Percentiles rank a stretch among this genome's conserved stretches.
Evolutionary conservation across 768 basidiomycete species (phyloP).

Genomic region (Kwoniella botswanensis): DNA sequence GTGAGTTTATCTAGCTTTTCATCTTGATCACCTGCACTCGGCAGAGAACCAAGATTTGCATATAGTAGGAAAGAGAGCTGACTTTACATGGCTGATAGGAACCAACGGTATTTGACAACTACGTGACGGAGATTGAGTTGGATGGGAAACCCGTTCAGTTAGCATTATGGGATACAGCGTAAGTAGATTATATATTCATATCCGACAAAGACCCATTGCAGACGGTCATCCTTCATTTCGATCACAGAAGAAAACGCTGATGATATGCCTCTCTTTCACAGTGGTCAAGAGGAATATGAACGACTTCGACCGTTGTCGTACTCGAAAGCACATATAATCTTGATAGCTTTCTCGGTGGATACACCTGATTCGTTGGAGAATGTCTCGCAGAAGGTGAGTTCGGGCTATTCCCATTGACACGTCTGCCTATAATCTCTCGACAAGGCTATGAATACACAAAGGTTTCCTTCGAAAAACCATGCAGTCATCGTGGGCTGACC

Average conservation of each 20-base stretch:
- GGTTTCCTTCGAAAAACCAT: too few species aligned
- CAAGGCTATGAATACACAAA: neutral
- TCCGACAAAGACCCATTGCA: too few species aligned
- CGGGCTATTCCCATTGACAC: neutral
- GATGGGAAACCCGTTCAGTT: constrained; percentile 98
- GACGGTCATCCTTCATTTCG: too few species aligned
- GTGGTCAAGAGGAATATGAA: constrained; percentile 99
- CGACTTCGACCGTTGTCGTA: constrained; percentile 95
- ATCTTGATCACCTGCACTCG: neutral
- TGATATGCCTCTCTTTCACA: constrained; percentile 50
- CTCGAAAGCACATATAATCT: constrained; percentile 96
- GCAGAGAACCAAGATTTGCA: neutral
- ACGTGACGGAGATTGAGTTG: constrained; percentile 95
- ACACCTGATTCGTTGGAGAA: constrained; percentile 96
- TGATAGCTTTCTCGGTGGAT: constrained; percentile 95
- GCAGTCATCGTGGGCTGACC: neutral
- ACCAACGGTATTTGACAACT: constrained; percentile 86
- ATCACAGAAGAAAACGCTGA: neutral
- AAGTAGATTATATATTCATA: constrained; percentile 58
- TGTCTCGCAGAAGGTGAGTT: constrained; percentile 81
- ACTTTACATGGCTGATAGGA: constrained; percentile 62
- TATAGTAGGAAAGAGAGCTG: neutral
- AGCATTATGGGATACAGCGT: constrained; percentile 99
- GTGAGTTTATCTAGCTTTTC: constrained; percentile 17
- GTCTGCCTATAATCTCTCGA: neutral